These are phyloP conservation scores for Xylariomycetidae sp. DNA, from an alignment of 2,329 filamentous ascomycete genomes.

Conservation along the genomic window DNA sequence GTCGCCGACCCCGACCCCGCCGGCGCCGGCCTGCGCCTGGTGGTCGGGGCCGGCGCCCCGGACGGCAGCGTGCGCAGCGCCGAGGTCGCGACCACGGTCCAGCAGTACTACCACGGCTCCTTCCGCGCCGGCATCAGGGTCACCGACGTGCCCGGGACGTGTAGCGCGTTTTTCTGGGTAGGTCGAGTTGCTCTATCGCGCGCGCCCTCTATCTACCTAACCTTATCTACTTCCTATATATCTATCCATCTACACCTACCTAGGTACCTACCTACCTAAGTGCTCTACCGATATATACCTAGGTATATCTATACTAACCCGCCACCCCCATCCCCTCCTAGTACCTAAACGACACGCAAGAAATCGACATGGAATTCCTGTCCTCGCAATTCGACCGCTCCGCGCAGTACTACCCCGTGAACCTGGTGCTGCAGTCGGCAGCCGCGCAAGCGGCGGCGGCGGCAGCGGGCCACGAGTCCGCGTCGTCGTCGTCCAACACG, in stretches of 20 bases:
- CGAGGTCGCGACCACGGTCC: slow-evolving; percentile 55
- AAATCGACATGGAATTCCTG: slow-evolving; percentile 77
- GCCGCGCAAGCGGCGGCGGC: slow-evolving; percentile 52
- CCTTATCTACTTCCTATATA: no score
- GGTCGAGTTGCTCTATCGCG: slow-evolving; percentile 11
- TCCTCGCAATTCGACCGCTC: slow-evolving; percentile 54
- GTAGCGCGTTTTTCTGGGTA: slow-evolving; percentile 76
- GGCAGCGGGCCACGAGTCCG: slow-evolving; percentile 53
- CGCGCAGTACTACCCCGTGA: slow-evolving; percentile 52
- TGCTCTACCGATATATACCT: no score
- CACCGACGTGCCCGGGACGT: slow-evolving; percentile 58
- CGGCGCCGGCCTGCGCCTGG: slow-evolving; percentile 49
- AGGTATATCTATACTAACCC: background rate
- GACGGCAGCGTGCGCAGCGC: slow-evolving; percentile 53
- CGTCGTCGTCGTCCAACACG: slow-evolving; percentile 57
- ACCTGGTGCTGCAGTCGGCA: slow-evolving; percentile 69
- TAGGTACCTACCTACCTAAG: no score
- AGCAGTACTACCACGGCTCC: slow-evolving; percentile 63
- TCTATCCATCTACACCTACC: no score
- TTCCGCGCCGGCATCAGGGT: slow-evolving; percentile 64
- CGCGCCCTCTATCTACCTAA: no score
- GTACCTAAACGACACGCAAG: slow-evolving; percentile 74
- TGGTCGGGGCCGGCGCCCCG: slow-evolving; percentile 40
- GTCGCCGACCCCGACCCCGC: slow-evolving; percentile 43
- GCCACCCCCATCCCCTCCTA: slow-evolving; percentile 27